phyloP scores from a whole-genome alignment of 768 basidiomycete species.

The Cyathus striatus region DNA sequence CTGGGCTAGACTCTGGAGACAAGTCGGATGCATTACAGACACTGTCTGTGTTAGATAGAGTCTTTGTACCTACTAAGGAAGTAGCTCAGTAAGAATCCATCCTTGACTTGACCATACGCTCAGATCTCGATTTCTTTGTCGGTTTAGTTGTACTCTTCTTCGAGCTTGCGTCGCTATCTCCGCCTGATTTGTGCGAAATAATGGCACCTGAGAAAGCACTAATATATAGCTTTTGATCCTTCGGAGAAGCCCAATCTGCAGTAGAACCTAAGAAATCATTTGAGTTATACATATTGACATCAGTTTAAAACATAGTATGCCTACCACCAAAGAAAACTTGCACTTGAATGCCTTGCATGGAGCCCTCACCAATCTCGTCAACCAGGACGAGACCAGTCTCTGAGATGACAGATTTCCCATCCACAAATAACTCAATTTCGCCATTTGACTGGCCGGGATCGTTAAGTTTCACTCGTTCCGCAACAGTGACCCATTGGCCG shows the following conservation, averaged over 20 bases:
- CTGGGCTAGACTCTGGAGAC: too few species aligned
- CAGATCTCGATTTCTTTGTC: too few species aligned
- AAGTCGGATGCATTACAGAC: too few species aligned
- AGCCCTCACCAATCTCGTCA: conserved; percentile 33
- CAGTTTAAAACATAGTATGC: conserved; percentile 8
- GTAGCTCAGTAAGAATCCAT: too few species aligned
- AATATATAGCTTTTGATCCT: conserved; percentile 52
- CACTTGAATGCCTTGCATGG: conserved; percentile 55
- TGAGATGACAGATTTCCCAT: conserved; percentile 52
- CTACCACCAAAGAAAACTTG: conserved; percentile 68
- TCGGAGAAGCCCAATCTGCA: conserved; percentile 48
- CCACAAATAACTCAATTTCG: conserved; percentile 55
- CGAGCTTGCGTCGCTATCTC: too few species aligned
- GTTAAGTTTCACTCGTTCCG: conserved; percentile 67
- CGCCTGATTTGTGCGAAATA: too few species aligned
- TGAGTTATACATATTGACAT: background rate
- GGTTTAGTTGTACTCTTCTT: too few species aligned
- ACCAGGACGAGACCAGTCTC: conserved; percentile 42
- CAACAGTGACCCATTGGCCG: conserved; percentile 57
- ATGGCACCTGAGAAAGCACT: conserved; percentile 59
- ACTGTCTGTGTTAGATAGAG: too few species aligned
- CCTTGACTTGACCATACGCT: too few species aligned
- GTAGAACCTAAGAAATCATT: conserved; percentile 32
- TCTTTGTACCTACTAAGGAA: too few species aligned
- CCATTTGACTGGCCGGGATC: conserved; percentile 59